These are phyloP conservation scores for Phanerochaete carnosa DNA, from an alignment of 768 basidiomycete species.

Conservation along the genomic window DNA sequence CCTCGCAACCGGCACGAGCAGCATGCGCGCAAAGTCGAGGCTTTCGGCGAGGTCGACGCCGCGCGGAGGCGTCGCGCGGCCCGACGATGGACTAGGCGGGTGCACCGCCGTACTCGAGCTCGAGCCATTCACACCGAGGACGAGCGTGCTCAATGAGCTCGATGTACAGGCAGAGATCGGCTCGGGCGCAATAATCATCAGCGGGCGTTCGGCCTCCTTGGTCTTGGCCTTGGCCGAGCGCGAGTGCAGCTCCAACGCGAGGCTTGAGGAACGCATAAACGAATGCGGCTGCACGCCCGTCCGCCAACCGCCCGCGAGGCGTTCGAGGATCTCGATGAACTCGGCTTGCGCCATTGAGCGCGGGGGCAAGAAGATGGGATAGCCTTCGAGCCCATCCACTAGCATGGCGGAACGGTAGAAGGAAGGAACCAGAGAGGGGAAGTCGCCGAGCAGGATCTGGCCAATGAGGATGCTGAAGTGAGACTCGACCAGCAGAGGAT, in stretches of 20 bases:
- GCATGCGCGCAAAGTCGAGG: conserved; percentile 67
- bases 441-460: conserved; percentile 75
- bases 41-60: conserved; percentile 45
- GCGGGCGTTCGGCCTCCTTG: conserved; percentile 15
- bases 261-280: conserved; percentile 33
- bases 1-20: conserved; percentile 67
- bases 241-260: conserved; percentile 39
- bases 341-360: conserved; percentile 89
- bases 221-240: conserved; percentile 20
- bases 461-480: conserved; percentile 79
- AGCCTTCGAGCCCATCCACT: conserved; percentile 82
- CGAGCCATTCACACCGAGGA: conserved; percentile 25
- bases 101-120: conserved; percentile 24
- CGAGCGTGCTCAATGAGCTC: conserved; percentile 21
- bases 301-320: conserved; percentile 75
- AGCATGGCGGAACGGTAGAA: conserved; percentile 66
- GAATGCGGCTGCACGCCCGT: conserved; percentile 62
- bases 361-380: conserved; percentile 84
- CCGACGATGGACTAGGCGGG: conserved; percentile 16
- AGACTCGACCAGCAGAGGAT: conserved; percentile 85
- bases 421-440: conserved; percentile 54
- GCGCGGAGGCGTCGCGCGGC: conserved; percentile 15
- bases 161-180: conserved; percentile 23
- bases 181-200: conserved; percentile 14
- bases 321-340: conserved; percentile 81